Base-by-base conservation (phyloP, 202 grass and related monocot species). In the Bolboschoenoplectus hybrid region DNA sequence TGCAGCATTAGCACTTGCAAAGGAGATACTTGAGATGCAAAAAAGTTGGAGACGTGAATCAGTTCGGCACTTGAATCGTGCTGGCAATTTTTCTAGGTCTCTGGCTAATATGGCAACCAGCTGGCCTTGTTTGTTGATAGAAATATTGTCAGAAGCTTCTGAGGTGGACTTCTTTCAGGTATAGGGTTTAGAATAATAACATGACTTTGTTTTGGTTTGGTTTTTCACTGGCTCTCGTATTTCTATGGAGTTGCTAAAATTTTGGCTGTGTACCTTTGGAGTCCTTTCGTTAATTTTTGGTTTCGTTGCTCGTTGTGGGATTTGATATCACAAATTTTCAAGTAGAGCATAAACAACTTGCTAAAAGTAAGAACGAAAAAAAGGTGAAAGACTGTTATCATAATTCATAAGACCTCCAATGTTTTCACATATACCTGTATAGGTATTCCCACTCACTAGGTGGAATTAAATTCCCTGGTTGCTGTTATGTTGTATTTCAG, bases 111-210 rank as follows among this genome's bases (percentile, higher is more conserved):
- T 89, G 0, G 86, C 93, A 20, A 96, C 90, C 36, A 90, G 92
- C 78, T 96, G 96, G 96, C 96, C 96, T 3, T 98, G 90, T 87
- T 87, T 98, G 51, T 50, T 96, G 68, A 77, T 98, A 45, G 96
- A 98, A 85, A 89, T 98, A 79, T 87, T 98, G 62, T 98, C 96
- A 0, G 61, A 82, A 62, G 89, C 81, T 0, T 91, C 93, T 0
- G 90, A 98, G 85, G 74, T 73, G 52, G 89, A 94, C 41, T 94
- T 94, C 86, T 98, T 96, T 74, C 96, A 96, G 93, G 93, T 98
- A 17, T 71, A 52, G 11, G 32, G 1, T 60, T 80, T 80, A 79
- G 52, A 80, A 56, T 13, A 80, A 19, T 57, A 60, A n/a, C 16
- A 7, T n/a, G 75, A 43, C 53, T 40, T n/a, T 60, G 53, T 35